Evolutionary conservation across 2,329 filamentous ascomycete species (phyloP).

Genomic region (Cyanodermella asteris): DNA sequence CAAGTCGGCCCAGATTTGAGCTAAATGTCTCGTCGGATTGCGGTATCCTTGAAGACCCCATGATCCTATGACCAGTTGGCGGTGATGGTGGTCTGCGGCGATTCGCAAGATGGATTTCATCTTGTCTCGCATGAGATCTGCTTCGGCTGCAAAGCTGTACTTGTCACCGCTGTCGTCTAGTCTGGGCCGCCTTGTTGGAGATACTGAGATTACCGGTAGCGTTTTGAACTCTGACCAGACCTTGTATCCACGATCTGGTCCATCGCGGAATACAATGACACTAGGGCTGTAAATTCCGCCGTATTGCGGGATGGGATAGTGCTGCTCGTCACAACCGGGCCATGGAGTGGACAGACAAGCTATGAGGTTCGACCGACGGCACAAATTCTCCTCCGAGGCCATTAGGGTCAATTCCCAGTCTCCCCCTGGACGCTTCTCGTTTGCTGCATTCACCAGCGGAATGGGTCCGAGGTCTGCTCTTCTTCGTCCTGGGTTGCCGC

Average conservation of each 20-base stretch:
- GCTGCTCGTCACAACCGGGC: constrained; percentile 23
- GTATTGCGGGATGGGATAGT: constrained; percentile 51
- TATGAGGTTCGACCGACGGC: constrained; percentile 51
- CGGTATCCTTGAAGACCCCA: constrained; percentile 23
- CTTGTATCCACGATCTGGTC: constrained; percentile 43
- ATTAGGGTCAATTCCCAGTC: constrained; percentile 51
- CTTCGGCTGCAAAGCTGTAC: constrained; percentile 52
- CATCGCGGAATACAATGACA: constrained; percentile 49
- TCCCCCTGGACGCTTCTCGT: constrained; percentile 56
- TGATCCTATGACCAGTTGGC: constrained; percentile 21
- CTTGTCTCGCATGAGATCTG: constrained; percentile 50
- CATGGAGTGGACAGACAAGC: constrained; percentile 43
- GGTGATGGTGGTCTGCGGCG: constrained; percentile 24
- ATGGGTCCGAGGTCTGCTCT: too few relatives aligned
- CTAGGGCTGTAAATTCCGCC: constrained; percentile 49
- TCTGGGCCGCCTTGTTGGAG: constrained; percentile 51
- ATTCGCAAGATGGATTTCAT: constrained; percentile 50
- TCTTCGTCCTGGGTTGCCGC: constrained; percentile 2
- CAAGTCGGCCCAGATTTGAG: constrained; percentile 22
- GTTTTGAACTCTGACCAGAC: constrained; percentile 30
- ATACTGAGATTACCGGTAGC: constrained; percentile 51
- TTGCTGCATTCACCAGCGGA: constrained; percentile 50
- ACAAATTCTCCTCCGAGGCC: constrained; percentile 51
- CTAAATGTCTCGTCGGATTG: constrained; percentile 21
- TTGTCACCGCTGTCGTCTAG: constrained; percentile 42